phyloP scores from a whole-genome alignment of 768 basidiomycete species.

The Boletus sensibilis region DNA sequence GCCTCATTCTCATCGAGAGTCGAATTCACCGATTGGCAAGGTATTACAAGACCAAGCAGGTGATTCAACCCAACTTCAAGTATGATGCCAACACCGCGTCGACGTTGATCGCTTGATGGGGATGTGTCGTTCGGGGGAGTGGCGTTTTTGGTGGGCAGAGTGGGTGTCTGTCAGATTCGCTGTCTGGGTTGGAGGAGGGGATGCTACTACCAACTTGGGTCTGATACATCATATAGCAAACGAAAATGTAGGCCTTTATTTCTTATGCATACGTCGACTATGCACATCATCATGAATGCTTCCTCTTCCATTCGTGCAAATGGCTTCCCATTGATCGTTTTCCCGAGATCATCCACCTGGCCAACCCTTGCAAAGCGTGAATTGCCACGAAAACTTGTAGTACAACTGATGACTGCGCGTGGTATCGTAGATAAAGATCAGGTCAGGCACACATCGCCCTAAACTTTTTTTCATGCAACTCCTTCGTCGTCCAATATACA shows the following conservation, averaged over 20 bases:
- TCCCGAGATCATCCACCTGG: neutral
- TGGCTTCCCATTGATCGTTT: neutral
- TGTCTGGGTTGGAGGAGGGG: neutral
- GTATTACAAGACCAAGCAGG: constrained; percentile 99
- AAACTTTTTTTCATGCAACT: too few species aligned
- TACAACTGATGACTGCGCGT: neutral
- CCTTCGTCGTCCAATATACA: too few species aligned
- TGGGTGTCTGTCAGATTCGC: neutral
- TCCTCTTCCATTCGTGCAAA: neutral
- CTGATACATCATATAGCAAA: constrained; percentile 11
- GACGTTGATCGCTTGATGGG: constrained; percentile 73
- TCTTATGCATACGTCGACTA: constrained; percentile 17
- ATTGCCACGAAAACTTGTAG: too few species aligned
- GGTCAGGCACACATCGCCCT: neutral
- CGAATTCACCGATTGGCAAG: constrained; percentile 96
- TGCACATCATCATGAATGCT: constrained; percentile 6
- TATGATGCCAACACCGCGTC: constrained; percentile 96
- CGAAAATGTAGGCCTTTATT: constrained; percentile 23
- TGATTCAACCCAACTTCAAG: constrained; percentile 97
- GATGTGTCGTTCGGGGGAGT: neutral
- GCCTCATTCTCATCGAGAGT: constrained; percentile 98
- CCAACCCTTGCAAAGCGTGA: neutral
- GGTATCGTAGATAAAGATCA: neutral
- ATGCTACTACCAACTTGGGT: neutral
- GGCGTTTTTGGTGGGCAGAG: neutral